phyloP scores from a whole-genome alignment of 2,329 filamentous ascomycete species.

The Furcasterigmium furcatum region DNA sequence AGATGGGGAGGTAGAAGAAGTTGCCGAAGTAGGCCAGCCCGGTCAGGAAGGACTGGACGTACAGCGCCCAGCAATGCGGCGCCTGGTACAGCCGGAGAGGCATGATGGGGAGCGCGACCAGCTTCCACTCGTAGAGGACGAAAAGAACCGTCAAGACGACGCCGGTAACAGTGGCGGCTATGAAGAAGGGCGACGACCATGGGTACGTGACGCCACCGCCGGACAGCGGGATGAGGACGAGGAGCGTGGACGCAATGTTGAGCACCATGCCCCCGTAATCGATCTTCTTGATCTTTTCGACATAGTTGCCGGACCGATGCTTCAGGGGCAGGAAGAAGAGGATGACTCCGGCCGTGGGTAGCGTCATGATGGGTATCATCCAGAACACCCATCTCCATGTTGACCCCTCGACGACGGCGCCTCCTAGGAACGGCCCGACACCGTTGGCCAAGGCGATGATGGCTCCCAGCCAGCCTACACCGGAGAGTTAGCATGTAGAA shows the following conservation, averaged over 20 bases:
- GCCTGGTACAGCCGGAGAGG: constrained; percentile 18
- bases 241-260: constrained; percentile 19
- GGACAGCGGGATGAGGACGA: constrained; percentile 21
- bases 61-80: constrained; percentile 15
- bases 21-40: constrained; percentile 24
- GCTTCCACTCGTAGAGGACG: constrained; percentile 22
- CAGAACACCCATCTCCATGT: constrained; percentile 27
- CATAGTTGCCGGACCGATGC: constrained; percentile 18
- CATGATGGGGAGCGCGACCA: constrained; percentile 22
- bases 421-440: constrained; percentile 29
- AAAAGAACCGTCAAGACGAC: constrained; percentile 16
- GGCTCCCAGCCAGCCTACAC: constrained; percentile 17
- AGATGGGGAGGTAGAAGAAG: constrained; percentile 24
- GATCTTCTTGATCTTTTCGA: constrained; percentile 19
- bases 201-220: constrained; percentile 21
- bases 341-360: constrained; percentile 16
- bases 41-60: constrained; percentile 19
- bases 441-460: constrained; percentile 29
- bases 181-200: constrained; percentile 20
- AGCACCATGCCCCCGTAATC: constrained; percentile 22
- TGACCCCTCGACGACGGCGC: constrained; percentile 19
- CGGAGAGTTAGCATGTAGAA: background rate
- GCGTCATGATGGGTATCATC: constrained; percentile 18
- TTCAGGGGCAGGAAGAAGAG: constrained; percentile 21
- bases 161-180: constrained; percentile 16